These are phyloP conservation scores for Candida tropicalis DNA, from an alignment of 1,139 yeast genomes.

Conservation along the genomic window DNA sequence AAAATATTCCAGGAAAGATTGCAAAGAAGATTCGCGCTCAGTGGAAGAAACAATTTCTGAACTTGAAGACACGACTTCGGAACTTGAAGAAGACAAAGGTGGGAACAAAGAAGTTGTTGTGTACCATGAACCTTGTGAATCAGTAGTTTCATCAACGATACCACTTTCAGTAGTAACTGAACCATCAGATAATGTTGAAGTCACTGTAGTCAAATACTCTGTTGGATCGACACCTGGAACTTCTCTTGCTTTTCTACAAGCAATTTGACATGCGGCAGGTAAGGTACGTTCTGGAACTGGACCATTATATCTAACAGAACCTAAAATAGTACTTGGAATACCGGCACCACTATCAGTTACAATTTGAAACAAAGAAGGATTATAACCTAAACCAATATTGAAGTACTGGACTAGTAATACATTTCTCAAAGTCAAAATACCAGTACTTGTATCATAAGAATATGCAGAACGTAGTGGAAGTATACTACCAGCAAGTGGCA, in stretches of 20 bases:
- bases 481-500: conserved; percentile 16
- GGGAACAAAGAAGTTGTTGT: conserved; percentile 12
- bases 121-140: conserved; percentile 5
- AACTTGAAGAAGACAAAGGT: neutral
- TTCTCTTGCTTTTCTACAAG: conserved; percentile 14
- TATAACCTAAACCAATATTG: conserved; percentile 25
- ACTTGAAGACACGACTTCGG: neutral
- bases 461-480: conserved; percentile 14
- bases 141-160: conserved; percentile 6
- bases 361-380: conserved; percentile 13
- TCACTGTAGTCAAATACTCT: neutral
- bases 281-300: conserved; percentile 19
- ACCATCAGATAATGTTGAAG: conserved; percentile 1
- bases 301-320: conserved; percentile 18
- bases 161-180: conserved; percentile 5
- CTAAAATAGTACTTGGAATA: conserved; percentile 9
- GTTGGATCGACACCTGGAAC: conserved; percentile 1
- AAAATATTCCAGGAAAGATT: too few relatives aligned
- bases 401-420: conserved; percentile 16
- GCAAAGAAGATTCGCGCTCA: too few relatives aligned
- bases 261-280: conserved; percentile 19
- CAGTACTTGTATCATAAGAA: conserved; percentile 19
- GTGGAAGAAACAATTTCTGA: too few relatives aligned
- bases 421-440: conserved; percentile 22
- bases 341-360: conserved; percentile 19